phyloP scores from a whole-genome alignment of 345 rosid genomes.

The Sonneratia alba region DNA sequence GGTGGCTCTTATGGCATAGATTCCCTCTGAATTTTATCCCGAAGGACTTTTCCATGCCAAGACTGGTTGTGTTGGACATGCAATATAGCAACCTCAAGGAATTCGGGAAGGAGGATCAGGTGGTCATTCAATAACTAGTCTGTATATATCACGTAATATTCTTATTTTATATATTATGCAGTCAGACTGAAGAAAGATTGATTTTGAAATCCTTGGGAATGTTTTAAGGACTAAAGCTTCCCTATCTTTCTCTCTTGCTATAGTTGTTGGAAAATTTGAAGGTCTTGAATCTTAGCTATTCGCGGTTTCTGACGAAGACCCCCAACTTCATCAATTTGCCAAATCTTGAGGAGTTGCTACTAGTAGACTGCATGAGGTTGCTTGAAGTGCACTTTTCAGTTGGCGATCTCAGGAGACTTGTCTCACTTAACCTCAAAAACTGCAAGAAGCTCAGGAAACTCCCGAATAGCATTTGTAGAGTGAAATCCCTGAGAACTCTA shows the following conservation, averaged over 20 bases:
- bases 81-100: background rate
- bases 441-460: conserved; percentile 21
- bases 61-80: background rate
- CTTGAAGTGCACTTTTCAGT: conserved; percentile 16
- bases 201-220: no score
- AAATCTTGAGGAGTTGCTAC: conserved; percentile 11
- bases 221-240: background rate
- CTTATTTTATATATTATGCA: no score
- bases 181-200: no score
- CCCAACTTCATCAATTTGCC: conserved; percentile 8
- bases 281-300: conserved; percentile 15
- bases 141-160: no score
- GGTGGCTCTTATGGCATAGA: background rate
- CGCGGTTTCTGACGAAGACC: background rate
- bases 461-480: conserved; percentile 12
- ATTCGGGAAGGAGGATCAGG: conserved; percentile 2
- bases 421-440: conserved; percentile 9
- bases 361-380: conserved; percentile 12
- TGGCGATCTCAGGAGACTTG: conserved; percentile 9
- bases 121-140: background rate
- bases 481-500: conserved; percentile 15
- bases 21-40: background rate
- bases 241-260: background rate
- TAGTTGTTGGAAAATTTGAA: conserved; percentile 6
- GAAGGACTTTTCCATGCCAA: background rate